Conservation (phyloP, 208 protist species). For the Endotrypanum monterogeii region DNA sequence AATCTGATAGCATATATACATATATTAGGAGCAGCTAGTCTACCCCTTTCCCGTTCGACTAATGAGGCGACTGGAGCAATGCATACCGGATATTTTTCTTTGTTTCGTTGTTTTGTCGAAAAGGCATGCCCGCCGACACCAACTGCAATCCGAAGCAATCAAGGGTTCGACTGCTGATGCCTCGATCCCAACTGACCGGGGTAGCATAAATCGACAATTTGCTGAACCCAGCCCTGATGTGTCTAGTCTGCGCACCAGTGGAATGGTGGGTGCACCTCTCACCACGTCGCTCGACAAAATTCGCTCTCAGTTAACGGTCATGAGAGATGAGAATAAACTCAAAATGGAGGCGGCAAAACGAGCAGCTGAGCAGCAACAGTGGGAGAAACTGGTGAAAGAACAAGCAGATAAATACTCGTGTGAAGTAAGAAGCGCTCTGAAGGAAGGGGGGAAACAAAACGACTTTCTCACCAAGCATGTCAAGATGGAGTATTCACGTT, state of each 20-base stretch:
- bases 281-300: conserved; percentile 68
- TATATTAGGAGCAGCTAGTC: background rate
- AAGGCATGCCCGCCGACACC: conserved; percentile 27
- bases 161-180: background rate
- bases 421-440: background rate
- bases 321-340: conserved; percentile 26
- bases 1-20: background rate
- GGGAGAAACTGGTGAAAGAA: conserved; percentile 12
- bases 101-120: background rate
- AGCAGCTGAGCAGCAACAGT: conserved; percentile 17
- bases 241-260: conserved; percentile 21
- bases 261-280: conserved; percentile 50
- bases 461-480: conserved; percentile 19
- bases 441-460: background rate
- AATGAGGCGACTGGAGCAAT: conserved; percentile 11
- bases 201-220: background rate
- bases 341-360: conserved; percentile 9
- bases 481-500: conserved; percentile 15
- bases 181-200: background rate
- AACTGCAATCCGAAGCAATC: background rate
- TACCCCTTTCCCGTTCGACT: background rate
- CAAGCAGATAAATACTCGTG: conserved; percentile 6
- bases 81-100: background rate
- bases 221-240: conserved; percentile 8
- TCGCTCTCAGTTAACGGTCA: conserved; percentile 40